Conservation (phyloP, 2,329 filamentous ascomycete genomes). For the Chaetomiaceae sp. region DNA sequence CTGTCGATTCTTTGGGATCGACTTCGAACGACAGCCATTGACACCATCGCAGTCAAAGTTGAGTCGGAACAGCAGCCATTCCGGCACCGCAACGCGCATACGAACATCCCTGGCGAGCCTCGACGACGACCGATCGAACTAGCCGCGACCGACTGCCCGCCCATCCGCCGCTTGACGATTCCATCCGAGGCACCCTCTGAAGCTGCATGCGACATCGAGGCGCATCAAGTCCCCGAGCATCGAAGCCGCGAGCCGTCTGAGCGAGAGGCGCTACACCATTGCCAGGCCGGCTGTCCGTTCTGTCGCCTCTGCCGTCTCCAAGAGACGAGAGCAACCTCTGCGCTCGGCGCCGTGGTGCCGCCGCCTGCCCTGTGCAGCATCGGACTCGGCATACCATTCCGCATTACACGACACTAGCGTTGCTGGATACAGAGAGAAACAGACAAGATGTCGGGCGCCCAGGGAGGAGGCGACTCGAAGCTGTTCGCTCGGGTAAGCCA, state of each 20-base stretch:
- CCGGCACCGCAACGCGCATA: not conserved
- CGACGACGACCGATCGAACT: not conserved
- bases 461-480: conserved; percentile 90
- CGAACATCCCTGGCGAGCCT: not conserved
- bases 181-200: not conserved
- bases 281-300: not conserved
- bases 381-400: not conserved
- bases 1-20: not conserved
- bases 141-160: not conserved
- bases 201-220: not conserved
- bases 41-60: not conserved
- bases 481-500: conserved; percentile 88
- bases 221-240: not conserved
- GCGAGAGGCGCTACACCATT: not conserved
- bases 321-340: too few species aligned
- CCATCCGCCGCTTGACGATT: not conserved
- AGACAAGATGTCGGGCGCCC: conserved; percentile 50
- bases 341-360: not conserved
- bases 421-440: not conserved
- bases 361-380: not conserved
- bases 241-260: not conserved
- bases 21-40: not conserved
- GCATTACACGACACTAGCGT: not conserved
- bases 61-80: not conserved
- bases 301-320: not conserved